phyloP scores from a whole-genome alignment of 2,329 filamentous ascomycete genomes.

The Colletotrichum aenigma region DNA sequence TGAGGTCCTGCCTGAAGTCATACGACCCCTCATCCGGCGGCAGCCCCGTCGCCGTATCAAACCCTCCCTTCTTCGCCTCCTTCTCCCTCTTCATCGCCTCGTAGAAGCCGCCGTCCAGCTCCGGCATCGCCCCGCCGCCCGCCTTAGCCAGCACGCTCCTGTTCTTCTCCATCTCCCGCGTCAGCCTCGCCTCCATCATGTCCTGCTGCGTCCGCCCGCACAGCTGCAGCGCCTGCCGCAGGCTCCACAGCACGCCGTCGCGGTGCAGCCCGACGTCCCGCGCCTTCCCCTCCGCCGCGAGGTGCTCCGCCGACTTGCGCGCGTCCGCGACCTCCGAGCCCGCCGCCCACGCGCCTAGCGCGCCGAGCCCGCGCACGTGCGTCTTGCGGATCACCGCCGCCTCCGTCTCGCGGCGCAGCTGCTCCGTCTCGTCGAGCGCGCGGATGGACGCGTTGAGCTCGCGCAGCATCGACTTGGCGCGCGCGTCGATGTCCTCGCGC shows the following conservation, averaged over 20 bases:
- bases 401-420: slow-evolving; percentile 79
- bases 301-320: slow-evolving; percentile 67
- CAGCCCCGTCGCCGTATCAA: slow-evolving; percentile 15
- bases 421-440: slow-evolving; percentile 80
- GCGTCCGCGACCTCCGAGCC: slow-evolving; percentile 58
- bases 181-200: slow-evolving; percentile 92
- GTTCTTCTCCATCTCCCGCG: slow-evolving; percentile 86
- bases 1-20: slow-evolving; percentile 58
- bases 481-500: slow-evolving; percentile 84
- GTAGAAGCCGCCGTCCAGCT: slow-evolving; percentile 23
- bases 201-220: slow-evolving; percentile 79
- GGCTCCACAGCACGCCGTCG: slow-evolving; percentile 83
- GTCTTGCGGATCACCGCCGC: slow-evolving; percentile 74
- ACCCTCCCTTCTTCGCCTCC: slow-evolving; percentile 14
- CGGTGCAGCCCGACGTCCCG: slow-evolving; percentile 72
- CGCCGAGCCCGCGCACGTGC: slow-evolving; percentile 67
- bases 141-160: slow-evolving; percentile 82
- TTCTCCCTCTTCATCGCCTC: slow-evolving; percentile 22
- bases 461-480: slow-evolving; percentile 83
- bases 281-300: slow-evolving; percentile 71
- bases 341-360: slow-evolving; percentile 68
- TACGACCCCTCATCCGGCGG: slow-evolving; percentile 27
- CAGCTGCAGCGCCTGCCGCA: slow-evolving; percentile 76
- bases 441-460: slow-evolving; percentile 84
- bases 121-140: slow-evolving; percentile 36